A percentile compares a stretch with the other conserved stretches of the same genome.
phyloP scores from a whole-genome alignment of 148 eudicot species.

The Silene latifolia region DNA sequence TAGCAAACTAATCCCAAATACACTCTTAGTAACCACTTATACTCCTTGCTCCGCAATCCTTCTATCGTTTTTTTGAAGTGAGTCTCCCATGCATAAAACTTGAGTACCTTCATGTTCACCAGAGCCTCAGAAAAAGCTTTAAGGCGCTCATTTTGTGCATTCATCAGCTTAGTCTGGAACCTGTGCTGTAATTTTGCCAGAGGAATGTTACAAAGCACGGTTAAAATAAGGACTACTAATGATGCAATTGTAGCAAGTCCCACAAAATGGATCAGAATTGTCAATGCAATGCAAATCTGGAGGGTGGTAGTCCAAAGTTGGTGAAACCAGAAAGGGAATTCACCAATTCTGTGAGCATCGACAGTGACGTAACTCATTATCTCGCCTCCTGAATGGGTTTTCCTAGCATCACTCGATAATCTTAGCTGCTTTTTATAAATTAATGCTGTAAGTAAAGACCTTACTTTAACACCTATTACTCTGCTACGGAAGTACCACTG shows the following conservation, averaged over 20 bases:
- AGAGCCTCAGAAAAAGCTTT: conserved; percentile 66
- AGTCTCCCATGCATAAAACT: conserved; percentile 83
- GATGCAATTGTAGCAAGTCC: conserved; percentile 65
- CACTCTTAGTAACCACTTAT: conserved; percentile 64
- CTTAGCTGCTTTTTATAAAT: conserved; percentile 69
- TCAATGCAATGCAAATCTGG: conserved; percentile 57
- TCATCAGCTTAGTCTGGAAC: conserved; percentile 62
- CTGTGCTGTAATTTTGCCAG: conserved; percentile 61
- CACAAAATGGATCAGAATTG: conserved; percentile 47
- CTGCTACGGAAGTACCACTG: conserved; percentile 71
- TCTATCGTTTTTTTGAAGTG: conserved; percentile 61
- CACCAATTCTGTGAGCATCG: conserved; percentile 83
- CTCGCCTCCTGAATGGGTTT: conserved; percentile 61
- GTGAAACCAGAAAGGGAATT: conserved; percentile 79
- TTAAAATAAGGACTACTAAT: conserved; percentile 45
- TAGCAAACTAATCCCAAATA: conserved; percentile 54
- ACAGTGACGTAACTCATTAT: conserved; percentile 72
- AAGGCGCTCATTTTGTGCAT: conserved; percentile 60
- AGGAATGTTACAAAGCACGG: conserved; percentile 66
- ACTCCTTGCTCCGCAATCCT: conserved; percentile 50
- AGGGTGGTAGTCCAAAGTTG: conserved; percentile 72
- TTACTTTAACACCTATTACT: conserved; percentile 57
- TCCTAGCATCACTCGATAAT: conserved; percentile 58
- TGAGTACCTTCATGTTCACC: conserved; percentile 70
- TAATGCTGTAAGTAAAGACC: conserved; percentile 64